A percentile compares a stretch with the other conserved stretches of the same genome.
Evolutionary conservation across 2,329 filamentous ascomycete genomes (phyloP).

Genomic region (Aureobasidium zeae): DNA sequence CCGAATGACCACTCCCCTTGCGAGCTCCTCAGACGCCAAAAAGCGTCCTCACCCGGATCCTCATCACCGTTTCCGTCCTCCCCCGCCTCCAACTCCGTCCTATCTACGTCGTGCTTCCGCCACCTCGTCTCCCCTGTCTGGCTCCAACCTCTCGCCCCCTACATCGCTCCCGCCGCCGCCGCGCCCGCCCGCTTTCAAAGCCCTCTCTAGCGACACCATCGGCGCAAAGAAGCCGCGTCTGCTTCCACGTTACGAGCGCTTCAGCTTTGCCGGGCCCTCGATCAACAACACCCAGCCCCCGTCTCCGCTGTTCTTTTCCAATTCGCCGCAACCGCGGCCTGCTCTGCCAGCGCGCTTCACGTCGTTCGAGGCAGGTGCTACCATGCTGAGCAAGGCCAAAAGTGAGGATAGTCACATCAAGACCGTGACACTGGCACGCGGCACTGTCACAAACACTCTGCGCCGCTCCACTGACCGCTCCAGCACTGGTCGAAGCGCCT

Average conservation of each 20-base stretch:
- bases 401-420: constrained; percentile 42
- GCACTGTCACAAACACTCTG: constrained; percentile 29
- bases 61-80: constrained; percentile 14
- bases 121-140: neutral
- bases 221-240: constrained; percentile 19
- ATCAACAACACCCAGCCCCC: constrained; percentile 28
- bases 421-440: constrained; percentile 43
- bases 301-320: constrained; percentile 47
- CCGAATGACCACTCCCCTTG: constrained; percentile 7
- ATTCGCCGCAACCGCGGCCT: constrained; percentile 33
- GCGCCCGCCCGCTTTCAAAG: constrained; percentile 3
- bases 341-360: constrained; percentile 46
- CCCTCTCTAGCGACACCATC: constrained; percentile 6
- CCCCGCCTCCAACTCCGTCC: constrained; percentile 3
- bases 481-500: constrained; percentile 40
- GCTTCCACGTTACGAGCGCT: constrained; percentile 20
- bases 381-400: constrained; percentile 44
- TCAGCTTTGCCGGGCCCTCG: constrained; percentile 18
- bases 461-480: constrained; percentile 46
- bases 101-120: neutral
- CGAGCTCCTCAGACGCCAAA: constrained; percentile 4
- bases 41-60: constrained; percentile 7
- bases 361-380: constrained; percentile 50
- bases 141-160: neutral
- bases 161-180: neutral